phyloP scores from a whole-genome alignment of 768 basidiomycete species.

The Auricularia sp. region DNA sequence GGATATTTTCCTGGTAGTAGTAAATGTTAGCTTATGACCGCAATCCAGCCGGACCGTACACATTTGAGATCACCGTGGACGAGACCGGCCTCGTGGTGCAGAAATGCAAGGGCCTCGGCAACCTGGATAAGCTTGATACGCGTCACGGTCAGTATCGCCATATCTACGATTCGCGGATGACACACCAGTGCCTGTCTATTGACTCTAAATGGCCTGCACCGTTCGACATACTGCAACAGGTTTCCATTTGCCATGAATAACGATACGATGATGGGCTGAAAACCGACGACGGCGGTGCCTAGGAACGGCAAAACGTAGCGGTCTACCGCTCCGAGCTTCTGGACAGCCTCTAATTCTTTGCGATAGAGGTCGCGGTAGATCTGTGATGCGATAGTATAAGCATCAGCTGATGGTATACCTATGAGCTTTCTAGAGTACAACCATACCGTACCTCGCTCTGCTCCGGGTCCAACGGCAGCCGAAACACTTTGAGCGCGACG shows the following conservation, averaged over 20 bases:
- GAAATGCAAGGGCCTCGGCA: neutral
- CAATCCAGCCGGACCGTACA: neutral
- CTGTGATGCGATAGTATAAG: too few species aligned
- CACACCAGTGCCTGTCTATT: neutral
- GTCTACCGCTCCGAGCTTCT: neutral
- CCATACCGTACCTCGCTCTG: too few species aligned
- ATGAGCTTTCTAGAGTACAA: too few species aligned
- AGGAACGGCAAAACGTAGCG: neutral
- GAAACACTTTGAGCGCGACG: too few species aligned
- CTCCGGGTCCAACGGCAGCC: too few species aligned
- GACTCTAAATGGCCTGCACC: neutral
- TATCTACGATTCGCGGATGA: neutral
- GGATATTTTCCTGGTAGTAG: slow-evolving; percentile 1
- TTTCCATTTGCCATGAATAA: neutral
- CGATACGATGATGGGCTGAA: neutral
- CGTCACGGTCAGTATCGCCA: neutral
- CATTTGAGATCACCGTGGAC: neutral
- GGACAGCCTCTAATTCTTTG: neutral
- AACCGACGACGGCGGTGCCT: neutral
- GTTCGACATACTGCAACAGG: neutral
- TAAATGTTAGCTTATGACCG: neutral
- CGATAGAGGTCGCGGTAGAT: neutral
- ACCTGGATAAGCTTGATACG: neutral
- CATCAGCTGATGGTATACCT: too few species aligned
- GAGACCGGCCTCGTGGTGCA: neutral